phyloP scores from a whole-genome alignment of 257 asterid species.

The Mentha longifolia region DNA sequence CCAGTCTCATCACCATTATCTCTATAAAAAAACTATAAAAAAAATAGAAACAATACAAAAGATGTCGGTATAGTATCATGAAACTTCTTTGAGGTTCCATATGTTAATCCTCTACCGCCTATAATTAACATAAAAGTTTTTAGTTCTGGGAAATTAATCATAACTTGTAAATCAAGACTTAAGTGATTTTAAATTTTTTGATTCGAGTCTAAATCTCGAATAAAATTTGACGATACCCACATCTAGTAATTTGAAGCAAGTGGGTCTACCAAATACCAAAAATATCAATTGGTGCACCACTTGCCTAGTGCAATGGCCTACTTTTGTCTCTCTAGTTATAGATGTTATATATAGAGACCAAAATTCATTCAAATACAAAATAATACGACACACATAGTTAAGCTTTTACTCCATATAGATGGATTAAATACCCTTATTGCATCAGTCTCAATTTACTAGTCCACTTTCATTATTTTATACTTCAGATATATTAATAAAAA shows the following conservation, averaged over 20 bases:
- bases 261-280: background rate
- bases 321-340: background rate
- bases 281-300: slow-evolving; percentile 23
- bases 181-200: background rate
- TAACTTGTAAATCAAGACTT: background rate
- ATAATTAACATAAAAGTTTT: background rate
- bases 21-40: background rate
- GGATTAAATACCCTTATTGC: too few species aligned
- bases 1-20: background rate
- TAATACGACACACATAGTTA: too few species aligned
- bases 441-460: too few species aligned
- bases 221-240: background rate
- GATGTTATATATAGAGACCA: too few species aligned
- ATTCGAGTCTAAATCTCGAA: background rate
- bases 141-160: background rate
- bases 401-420: too few species aligned
- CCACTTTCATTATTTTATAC: too few species aligned
- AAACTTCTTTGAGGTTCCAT: background rate
- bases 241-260: slow-evolving; percentile 21
- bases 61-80: too few species aligned
- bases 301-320: slow-evolving; percentile 9
- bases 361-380: too few species aligned
- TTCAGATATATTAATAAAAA: too few species aligned
- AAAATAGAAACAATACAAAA: too few species aligned
- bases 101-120: background rate